Conservation (phyloP, 805 yeast genomes). For the Tetrapisispora nanseiensis region DNA sequence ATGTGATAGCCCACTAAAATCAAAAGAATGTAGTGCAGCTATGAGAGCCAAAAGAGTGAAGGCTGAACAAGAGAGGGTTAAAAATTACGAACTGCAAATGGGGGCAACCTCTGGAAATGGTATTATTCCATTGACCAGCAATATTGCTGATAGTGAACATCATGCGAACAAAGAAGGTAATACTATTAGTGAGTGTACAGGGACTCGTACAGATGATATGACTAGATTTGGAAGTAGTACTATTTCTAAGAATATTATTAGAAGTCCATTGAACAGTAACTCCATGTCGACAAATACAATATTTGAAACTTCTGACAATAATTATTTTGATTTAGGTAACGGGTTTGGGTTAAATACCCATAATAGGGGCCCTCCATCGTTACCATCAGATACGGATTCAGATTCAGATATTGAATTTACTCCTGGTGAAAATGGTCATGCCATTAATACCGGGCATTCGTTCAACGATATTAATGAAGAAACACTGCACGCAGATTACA, state of each 20-base stretch:
- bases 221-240: not conserved
- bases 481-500: too few species aligned
- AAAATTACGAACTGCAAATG: conserved; percentile 1
- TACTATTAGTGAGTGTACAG: not conserved
- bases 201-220: not conserved
- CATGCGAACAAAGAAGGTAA: not conserved
- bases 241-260: not conserved
- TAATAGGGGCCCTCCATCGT: conserved; percentile 32
- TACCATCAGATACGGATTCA: conserved; percentile 26
- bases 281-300: not conserved
- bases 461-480: too few species aligned
- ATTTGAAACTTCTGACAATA: conserved; percentile 4
- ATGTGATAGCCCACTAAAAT: conserved; percentile 46
- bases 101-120: not conserved
- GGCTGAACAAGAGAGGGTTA: not conserved
- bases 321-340: conserved; percentile 26
- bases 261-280: not conserved
- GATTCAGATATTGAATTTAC: conserved; percentile 13
- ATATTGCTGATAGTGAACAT: not conserved
- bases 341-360: conserved; percentile 30
- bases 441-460: not conserved
- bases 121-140: not conserved
- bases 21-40: conserved; percentile 34
- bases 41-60: conserved; percentile 1
- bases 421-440: conserved; percentile 4